Base-by-base conservation (phyloP, 2,329 filamentous ascomycete genomes). In the Nakataea oryzae region DNA sequence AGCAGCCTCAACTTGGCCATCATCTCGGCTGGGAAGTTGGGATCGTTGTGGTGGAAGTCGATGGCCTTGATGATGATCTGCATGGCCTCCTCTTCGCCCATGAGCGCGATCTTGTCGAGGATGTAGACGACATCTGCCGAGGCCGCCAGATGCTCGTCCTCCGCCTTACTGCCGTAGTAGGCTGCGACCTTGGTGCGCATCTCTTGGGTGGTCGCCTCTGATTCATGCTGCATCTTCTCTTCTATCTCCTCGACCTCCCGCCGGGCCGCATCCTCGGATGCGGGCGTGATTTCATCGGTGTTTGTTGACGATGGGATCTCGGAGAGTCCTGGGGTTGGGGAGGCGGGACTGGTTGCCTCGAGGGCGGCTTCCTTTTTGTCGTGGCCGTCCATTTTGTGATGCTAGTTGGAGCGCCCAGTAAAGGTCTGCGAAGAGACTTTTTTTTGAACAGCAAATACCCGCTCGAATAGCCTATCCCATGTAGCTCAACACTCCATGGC, bases 21-120 rank as follows among this genome's bases (percentile, higher is more conserved):
- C 50, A 78, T 71, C 7, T 69, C 64, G 30, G 72, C 68, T 0
- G 77, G 76, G 62, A 81, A 81, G 69, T 81, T 81, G 32, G 77
- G 78, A 61, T 81, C 79, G 32, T 74, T 70, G 56, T 76, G 72
- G 64, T 80, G 74, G 28, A 79, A 74, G 11, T 71, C 65, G 24
- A 79, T 65, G 13, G 79, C 74, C 28, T 74, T 72, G 47, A 67
- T 60, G 6, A 78, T 61, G 54, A 77, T 76, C 29, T 70, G 71
- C 7, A 76, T 27, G 1, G 75, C 76, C 60, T 78, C 74, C 50
- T 77, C 75, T 67, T 75, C 74, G 34, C 67, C 70, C 74, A 78
- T 77, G 63, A 64, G 69, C 63, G 76, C 73, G 65, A 78, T 74
- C 66, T 73, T 75, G 41, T 72, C 72, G 21, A 76, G 66, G 58